phyloP scores from a whole-genome alignment of 2,329 filamentous ascomycete species.

The Colletotrichum lini region DNA sequence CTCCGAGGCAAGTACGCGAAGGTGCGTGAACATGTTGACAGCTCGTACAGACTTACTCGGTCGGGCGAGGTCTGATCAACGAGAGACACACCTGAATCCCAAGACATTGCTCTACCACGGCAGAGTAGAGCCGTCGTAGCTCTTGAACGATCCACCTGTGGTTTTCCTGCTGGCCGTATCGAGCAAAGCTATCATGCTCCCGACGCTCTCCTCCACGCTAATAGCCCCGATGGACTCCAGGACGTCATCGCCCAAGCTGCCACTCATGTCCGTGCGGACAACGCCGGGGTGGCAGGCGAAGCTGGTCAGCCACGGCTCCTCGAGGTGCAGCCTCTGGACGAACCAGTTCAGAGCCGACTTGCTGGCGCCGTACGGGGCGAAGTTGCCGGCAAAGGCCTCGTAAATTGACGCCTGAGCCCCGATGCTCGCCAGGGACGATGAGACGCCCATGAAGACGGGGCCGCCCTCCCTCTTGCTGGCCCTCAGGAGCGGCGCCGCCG shows the following conservation, averaged over 20 bases:
- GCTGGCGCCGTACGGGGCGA: neutral
- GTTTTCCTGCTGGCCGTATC: neutral
- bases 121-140: conserved; percentile 6
- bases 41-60: too few relatives aligned
- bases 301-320: conserved; percentile 45
- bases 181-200: neutral
- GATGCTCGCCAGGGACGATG: conserved; percentile 45
- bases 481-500: conserved; percentile 47
- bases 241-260: neutral
- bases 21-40: too few relatives aligned
- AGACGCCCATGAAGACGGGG: conserved; percentile 47
- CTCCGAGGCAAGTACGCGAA: too few relatives aligned
- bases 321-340: conserved; percentile 43
- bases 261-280: neutral
- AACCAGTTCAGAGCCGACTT: conserved; percentile 43
- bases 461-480: neutral
- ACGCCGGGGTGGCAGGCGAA: conserved; percentile 35
- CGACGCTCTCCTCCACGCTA: conserved; percentile 40
- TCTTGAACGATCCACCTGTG: conserved; percentile 4
- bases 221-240: conserved; percentile 28
- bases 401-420: neutral
- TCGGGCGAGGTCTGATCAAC: too few relatives aligned
- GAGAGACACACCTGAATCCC: too few relatives aligned
- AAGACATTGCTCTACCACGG: conserved; percentile 8
- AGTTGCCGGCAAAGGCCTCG: neutral